phyloP scores from a whole-genome alignment of 192 early-diverging fungal genomes.

The Coemansia furcata region DNA sequence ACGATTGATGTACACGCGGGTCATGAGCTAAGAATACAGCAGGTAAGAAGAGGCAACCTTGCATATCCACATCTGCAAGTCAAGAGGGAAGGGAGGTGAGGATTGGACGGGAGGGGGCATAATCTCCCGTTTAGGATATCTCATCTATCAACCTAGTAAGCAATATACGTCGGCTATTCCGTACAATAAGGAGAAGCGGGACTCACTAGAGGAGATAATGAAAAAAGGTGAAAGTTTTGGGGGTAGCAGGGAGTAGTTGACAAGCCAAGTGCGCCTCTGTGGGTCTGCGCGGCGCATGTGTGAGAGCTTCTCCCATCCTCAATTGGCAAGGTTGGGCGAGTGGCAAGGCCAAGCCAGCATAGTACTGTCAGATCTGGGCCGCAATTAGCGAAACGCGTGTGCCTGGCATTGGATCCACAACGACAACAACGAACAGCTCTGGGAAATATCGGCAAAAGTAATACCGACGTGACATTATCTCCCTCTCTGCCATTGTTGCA shows the following conservation, averaged over 20 bases:
- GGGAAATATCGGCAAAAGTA: constrained; percentile 7
- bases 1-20: not conserved
- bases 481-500: not conserved
- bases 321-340: not conserved
- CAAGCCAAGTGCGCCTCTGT: constrained; percentile 1
- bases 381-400: not conserved
- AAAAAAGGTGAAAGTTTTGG: not conserved
- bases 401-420: not conserved
- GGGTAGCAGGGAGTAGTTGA: constrained; percentile 3
- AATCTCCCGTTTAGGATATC: constrained; percentile 1
- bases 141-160: not conserved
- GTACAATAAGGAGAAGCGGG: not conserved
- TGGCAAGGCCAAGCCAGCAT: not conserved
- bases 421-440: not conserved
- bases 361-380: not conserved
- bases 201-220: not conserved
- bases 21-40: not conserved
- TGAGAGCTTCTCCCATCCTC: not conserved
- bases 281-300: not conserved
- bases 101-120: not conserved
- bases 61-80: not conserved
- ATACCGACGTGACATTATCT: constrained; percentile 7
- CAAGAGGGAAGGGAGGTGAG: not conserved
- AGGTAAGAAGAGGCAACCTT: not conserved
- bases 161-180: not conserved